Evolutionary conservation across 2,329 filamentous ascomycete species (phyloP).

Genomic region (Aciculosporium take): DNA sequence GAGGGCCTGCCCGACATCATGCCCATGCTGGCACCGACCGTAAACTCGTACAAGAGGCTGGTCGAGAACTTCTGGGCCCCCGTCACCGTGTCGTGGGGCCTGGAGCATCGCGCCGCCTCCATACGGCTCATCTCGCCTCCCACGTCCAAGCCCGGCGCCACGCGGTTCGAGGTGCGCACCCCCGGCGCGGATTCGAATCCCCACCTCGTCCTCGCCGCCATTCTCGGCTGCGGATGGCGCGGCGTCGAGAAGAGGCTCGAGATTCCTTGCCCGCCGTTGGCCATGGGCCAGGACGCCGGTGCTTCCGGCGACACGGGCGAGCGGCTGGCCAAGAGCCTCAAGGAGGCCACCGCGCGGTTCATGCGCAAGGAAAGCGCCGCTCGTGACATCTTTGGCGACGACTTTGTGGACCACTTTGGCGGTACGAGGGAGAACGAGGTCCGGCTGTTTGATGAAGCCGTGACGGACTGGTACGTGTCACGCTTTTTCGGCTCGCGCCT

Average conservation of each 20-base stretch:
- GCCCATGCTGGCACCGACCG: conserved; percentile 83
- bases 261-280: conserved; percentile 68
- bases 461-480: conserved; percentile 77
- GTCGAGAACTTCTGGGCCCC: conserved; percentile 99
- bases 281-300: conserved; percentile 72
- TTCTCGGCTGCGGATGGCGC: conserved; percentile 77
- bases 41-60: conserved; percentile 96
- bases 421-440: conserved; percentile 89
- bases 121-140: conserved; percentile 83
- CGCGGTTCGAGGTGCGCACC: conserved; percentile 83
- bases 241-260: conserved; percentile 86
- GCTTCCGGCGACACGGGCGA: conserved; percentile 55
- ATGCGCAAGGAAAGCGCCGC: conserved; percentile 68
- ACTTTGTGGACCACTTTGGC: conserved; percentile 90
- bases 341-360: conserved; percentile 72
- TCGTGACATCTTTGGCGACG: conserved; percentile 85
- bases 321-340: conserved; percentile 68
- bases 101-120: conserved; percentile 87
- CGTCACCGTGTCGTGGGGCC: conserved; percentile 91
- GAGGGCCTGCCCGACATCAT: conserved; percentile 87
- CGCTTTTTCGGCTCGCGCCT: too few relatives aligned
- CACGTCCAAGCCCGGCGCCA: conserved; percentile 69
- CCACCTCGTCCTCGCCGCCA: conserved; percentile 71
- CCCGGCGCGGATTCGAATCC: conserved; percentile 91
- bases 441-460: conserved; percentile 82